phyloP scores from a whole-genome alignment of 176 grass and related monocot genomes.

The Thalia dealbata region DNA sequence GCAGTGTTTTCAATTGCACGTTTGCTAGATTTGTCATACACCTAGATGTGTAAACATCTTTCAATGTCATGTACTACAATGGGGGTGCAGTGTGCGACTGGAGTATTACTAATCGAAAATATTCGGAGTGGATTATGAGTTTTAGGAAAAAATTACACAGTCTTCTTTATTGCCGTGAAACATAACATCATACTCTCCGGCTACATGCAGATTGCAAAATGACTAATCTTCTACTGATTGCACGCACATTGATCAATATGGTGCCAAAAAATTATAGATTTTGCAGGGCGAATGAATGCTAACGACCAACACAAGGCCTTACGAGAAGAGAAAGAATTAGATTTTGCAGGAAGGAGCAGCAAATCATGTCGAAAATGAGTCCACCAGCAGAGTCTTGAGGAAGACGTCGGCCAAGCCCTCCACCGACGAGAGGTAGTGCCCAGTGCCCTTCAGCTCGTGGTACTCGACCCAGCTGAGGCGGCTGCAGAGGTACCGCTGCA shows the following conservation, averaged over 20 bases:
- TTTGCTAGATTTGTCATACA: neutral
- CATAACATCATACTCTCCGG: too few species aligned
- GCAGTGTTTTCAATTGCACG: neutral
- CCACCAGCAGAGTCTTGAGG: slow-evolving; percentile 42
- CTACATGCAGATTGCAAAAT: too few species aligned
- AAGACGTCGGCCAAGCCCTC: slow-evolving; percentile 58
- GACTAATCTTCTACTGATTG: too few species aligned
- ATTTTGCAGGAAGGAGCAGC: neutral
- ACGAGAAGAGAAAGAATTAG: too few species aligned
- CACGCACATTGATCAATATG: too few species aligned
- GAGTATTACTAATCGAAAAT: neutral
- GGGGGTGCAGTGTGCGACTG: neutral
- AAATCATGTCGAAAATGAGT: neutral
- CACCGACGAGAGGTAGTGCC: slow-evolving; percentile 54
- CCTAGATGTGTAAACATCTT: neutral
- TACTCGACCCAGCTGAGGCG: slow-evolving; percentile 64
- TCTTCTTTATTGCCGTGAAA: too few species aligned
- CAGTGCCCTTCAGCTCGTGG: slow-evolving; percentile 51
- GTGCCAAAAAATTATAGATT: too few species aligned
- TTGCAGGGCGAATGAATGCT: too few species aligned
- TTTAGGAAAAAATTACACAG: neutral
- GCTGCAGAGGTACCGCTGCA: slow-evolving; percentile 68
- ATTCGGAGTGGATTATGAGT: neutral
- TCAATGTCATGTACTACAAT: neutral
- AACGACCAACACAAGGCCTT: too few species aligned